These are phyloP conservation scores for Lactarius sanguifluus DNA, from an alignment of 768 basidiomycete species.

Conservation along the genomic window DNA sequence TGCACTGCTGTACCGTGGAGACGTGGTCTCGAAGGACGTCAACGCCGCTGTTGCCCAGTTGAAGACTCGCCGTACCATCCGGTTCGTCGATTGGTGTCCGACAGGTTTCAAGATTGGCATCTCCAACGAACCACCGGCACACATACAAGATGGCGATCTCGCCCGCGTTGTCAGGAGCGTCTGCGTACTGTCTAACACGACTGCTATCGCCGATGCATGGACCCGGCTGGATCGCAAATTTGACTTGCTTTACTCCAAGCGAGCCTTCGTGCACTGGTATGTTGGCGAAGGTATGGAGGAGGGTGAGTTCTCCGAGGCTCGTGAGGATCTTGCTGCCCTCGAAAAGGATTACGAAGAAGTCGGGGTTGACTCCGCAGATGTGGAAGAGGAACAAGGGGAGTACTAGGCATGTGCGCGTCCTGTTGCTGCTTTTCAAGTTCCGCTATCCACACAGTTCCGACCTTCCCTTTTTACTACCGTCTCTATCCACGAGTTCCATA, in stretches of 20 bases:
- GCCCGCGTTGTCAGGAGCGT: slow-evolving; percentile 72
- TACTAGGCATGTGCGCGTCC: slow-evolving; percentile 37
- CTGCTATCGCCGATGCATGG: slow-evolving; percentile 75
- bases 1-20: slow-evolving; percentile 70
- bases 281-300: slow-evolving; percentile 81
- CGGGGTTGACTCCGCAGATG: slow-evolving; percentile 51
- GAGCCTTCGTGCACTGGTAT: slow-evolving; percentile 59
- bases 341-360: slow-evolving; percentile 97
- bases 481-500: background rate
- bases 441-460: background rate
- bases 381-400: slow-evolving; percentile 48
- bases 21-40: slow-evolving; percentile 76
- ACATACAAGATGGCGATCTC: slow-evolving; percentile 73
- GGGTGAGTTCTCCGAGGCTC: slow-evolving; percentile 98
- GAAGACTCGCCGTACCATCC: slow-evolving; percentile 77
- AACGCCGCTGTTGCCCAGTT: slow-evolving; percentile 71
- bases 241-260: slow-evolving; percentile 71
- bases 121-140: slow-evolving; percentile 75
- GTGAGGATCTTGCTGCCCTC: slow-evolving; percentile 96
- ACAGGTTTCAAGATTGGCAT: slow-evolving; percentile 80
- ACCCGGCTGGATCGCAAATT: slow-evolving; percentile 77
- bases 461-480: background rate
- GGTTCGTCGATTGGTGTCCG: slow-evolving; percentile 78
- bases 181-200: slow-evolving; percentile 78
- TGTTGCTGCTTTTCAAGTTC: background rate